Conservation (phyloP, 2,329 filamentous ascomycete species). For the Fusarium incarnatum region DNA sequence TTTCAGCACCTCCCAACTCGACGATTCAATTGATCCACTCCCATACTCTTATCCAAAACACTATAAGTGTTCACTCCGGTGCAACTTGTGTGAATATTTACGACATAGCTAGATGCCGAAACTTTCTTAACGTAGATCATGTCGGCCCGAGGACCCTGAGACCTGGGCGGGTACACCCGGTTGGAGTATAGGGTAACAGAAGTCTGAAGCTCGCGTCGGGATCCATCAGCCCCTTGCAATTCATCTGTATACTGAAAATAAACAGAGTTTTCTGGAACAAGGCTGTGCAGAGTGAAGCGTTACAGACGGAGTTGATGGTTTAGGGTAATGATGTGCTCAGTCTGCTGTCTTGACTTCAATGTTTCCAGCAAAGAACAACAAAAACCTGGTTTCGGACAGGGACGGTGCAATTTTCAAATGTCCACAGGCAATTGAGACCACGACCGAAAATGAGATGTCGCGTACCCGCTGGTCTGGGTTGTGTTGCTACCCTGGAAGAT, state of each 20-base stretch:
- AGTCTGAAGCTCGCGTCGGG: neutral
- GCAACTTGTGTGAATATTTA: no score
- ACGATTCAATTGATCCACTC: no score
- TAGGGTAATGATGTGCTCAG: neutral
- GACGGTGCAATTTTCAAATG: no score
- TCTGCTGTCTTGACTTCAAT: no score
- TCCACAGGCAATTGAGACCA: no score
- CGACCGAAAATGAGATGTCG: no score
- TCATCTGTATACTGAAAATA: neutral
- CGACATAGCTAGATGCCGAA: no score
- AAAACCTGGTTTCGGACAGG: no score
- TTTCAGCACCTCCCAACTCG: no score
- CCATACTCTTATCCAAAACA: no score
- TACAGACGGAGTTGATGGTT: accelerated
- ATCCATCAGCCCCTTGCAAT: neutral
- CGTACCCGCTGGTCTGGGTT: accelerated
- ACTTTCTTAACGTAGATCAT: accelerated
- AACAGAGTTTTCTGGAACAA: neutral
- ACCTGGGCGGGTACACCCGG: neutral
- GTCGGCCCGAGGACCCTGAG: neutral
- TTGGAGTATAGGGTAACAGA: accelerated
- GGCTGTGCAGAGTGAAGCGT: neutral
- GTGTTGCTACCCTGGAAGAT: neutral
- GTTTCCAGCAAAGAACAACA: no score
- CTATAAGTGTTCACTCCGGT: no score